phyloP scores from a whole-genome alignment of 2,329 filamentous ascomycete species.

The Dothideomycetes sp. region DNA sequence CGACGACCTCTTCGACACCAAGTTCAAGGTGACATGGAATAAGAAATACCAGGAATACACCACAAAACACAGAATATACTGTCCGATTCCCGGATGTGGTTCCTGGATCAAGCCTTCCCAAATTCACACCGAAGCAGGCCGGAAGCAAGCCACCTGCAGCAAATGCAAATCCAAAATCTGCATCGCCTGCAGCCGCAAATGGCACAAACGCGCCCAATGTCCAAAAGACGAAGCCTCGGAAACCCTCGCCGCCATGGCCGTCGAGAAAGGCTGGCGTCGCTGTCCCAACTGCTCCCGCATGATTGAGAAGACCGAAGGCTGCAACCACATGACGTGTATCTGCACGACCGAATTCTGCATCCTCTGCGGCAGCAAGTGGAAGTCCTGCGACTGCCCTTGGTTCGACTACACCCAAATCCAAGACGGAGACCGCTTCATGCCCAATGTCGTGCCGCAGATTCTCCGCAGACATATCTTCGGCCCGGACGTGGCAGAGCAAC shows the following conservation, averaged over 20 bases:
- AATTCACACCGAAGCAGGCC: conserved; percentile 46
- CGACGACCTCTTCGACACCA: conserved; percentile 58
- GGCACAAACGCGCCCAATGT: conserved; percentile 60
- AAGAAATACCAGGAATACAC: conserved; percentile 68
- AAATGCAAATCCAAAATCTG: conserved; percentile 67
- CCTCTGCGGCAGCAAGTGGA: conserved; percentile 73
- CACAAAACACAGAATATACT: conserved; percentile 65
- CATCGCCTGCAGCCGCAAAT: conserved; percentile 59
- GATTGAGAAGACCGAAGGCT: conserved; percentile 72
- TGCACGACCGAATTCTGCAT: conserved; percentile 83
- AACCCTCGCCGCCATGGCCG: conserved; percentile 52
- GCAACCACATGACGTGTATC: conserved; percentile 80
- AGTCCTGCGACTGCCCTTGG: conserved; percentile 70
- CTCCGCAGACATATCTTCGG: conserved; percentile 18
- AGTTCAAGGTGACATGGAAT: conserved; percentile 74
- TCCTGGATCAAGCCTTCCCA: conserved; percentile 68
- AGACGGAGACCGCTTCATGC: conserved; percentile 46
- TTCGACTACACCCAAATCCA: conserved; percentile 49
- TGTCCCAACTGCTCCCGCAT: conserved; percentile 64
- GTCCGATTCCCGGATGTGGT: conserved; percentile 60
- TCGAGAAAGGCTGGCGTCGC: conserved; percentile 60
- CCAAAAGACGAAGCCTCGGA: conserved; percentile 59
- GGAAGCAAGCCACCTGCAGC: conserved; percentile 58
- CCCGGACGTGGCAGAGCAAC: conserved; percentile 9
- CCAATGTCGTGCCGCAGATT: conserved; percentile 29